phyloP scores from a whole-genome alignment of 768 basidiomycete species.

The Boletus tomentosulus region DNA sequence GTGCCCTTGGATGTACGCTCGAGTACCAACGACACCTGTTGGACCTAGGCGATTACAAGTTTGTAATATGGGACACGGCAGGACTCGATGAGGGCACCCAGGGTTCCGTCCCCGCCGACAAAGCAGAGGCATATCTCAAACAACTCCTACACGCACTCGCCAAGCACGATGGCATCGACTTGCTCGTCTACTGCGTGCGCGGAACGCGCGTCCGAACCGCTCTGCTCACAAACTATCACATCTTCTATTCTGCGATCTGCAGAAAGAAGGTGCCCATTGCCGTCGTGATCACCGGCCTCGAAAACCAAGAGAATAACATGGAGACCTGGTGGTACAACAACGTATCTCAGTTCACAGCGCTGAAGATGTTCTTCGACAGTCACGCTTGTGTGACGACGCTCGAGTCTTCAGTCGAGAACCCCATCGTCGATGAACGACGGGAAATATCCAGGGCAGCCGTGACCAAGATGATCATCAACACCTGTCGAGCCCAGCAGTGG shows the following conservation, averaged over 20 bases:
- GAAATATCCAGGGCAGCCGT: slow-evolving; percentile 23
- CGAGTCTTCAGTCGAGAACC: slow-evolving; percentile 8
- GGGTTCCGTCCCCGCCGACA: slow-evolving; percentile 27
- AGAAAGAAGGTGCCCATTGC: slow-evolving; percentile 36
- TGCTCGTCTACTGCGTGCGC: slow-evolving; percentile 40
- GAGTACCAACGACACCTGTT: slow-evolving; percentile 21
- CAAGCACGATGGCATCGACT: slow-evolving; percentile 34
- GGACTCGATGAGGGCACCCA: slow-evolving; percentile 29
- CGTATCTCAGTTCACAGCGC: slow-evolving; percentile 15
- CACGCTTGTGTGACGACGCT: slow-evolving; percentile 35
- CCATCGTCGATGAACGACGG: slow-evolving; percentile 14
- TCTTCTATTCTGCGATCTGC: slow-evolving; percentile 40
- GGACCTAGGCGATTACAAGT: slow-evolving; percentile 15
- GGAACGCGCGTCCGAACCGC: slow-evolving; percentile 35
- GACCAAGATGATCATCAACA: slow-evolving; percentile 15
- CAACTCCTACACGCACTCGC: slow-evolving; percentile 34
- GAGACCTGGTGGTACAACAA: slow-evolving; percentile 33
- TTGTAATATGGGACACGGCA: slow-evolving; percentile 32
- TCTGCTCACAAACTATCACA: slow-evolving; percentile 35
- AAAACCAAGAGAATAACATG: slow-evolving; percentile 32
- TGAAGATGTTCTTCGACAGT: slow-evolving; percentile 25
- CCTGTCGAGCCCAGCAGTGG: slow-evolving; percentile 25
- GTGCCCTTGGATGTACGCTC: slow-evolving; percentile 36
- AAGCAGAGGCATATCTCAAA: slow-evolving; percentile 30
- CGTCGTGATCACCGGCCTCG: slow-evolving; percentile 41